Evolutionary conservation across 2,329 filamentous ascomycete genomes (phyloP).

Genomic region (Lachnellula hyalina): DNA sequence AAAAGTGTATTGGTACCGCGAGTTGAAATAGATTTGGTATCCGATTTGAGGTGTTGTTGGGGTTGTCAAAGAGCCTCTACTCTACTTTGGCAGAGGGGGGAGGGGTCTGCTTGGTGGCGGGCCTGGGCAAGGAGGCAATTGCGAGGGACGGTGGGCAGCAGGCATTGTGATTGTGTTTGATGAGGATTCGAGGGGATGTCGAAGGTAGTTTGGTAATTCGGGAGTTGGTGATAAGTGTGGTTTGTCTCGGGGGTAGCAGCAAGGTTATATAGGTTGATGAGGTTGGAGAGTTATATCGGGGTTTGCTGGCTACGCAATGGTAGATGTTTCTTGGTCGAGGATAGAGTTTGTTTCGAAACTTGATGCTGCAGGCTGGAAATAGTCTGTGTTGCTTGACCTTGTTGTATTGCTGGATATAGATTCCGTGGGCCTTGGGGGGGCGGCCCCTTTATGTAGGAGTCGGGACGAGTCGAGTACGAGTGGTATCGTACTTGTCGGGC

Average conservation of each 20-base stretch:
- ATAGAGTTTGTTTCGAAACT: slow-evolving; percentile 5
- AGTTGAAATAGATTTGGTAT: not conserved
- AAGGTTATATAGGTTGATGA: slow-evolving; percentile 9
- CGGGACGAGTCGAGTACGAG: not conserved
- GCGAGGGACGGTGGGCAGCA: slow-evolving; percentile 52
- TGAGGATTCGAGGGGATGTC: not conserved
- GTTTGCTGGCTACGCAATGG: slow-evolving; percentile 4
- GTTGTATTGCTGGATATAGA: not conserved
- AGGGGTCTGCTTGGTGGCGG: slow-evolving; percentile 60
- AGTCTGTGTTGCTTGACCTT: slow-evolving; percentile 10
- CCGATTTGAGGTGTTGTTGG: not conserved
- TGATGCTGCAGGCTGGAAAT: slow-evolving; percentile 7
- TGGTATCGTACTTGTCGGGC: slow-evolving; percentile 8
- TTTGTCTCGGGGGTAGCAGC: not conserved
- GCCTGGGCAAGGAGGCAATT: slow-evolving; percentile 62
- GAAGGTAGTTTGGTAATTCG: not conserved
- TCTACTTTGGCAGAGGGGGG: slow-evolving; percentile 58
- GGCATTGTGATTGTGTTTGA: slow-evolving; percentile 40
- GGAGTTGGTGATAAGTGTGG: not conserved
- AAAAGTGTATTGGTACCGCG: not conserved
- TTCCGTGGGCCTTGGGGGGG: slow-evolving; percentile 15
- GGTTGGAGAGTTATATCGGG: slow-evolving; percentile 2
- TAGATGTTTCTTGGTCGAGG: slow-evolving; percentile 7
- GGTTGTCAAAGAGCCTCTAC: not conserved
- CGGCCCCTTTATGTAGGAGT: slow-evolving; percentile 23